A percentile compares a stretch with the other conserved stretches of the same genome.
Conservation (phyloP, 179 eudicot species). For the Heliamphora pulchella region DNA sequence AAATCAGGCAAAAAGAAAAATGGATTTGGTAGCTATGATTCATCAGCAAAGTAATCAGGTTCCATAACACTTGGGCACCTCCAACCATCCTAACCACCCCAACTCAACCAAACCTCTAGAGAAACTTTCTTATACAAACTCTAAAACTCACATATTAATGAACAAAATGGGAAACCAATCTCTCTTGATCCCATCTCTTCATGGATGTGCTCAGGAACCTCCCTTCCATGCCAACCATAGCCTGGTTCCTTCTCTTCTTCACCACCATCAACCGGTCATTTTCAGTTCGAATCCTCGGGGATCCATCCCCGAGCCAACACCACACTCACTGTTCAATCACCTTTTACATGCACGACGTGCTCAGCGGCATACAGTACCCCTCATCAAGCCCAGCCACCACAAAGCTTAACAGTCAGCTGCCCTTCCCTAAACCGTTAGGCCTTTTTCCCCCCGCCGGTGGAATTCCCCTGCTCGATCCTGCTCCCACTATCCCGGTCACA, state of each 20-base stretch:
- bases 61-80: neutral
- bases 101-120: slow-evolving; percentile 14
- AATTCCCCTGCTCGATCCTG: slow-evolving; percentile 11
- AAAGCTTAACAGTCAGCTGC: slow-evolving; percentile 9
- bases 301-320: slow-evolving; percentile 12
- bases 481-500: neutral
- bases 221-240: slow-evolving; percentile 9
- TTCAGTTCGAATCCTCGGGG: slow-evolving; percentile 19
- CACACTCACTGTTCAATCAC: slow-evolving; percentile 13
- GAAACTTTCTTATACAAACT: neutral
- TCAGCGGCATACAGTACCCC: slow-evolving; percentile 3
- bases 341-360: slow-evolving; percentile 24
- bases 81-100: slow-evolving; percentile 3
- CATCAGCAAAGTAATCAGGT: neutral
- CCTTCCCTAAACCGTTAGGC: slow-evolving; percentile 26
- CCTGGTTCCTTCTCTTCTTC: slow-evolving; percentile 17
- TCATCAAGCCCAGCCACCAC: slow-evolving; percentile 9
- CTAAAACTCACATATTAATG: neutral
- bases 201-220: slow-evolving; percentile 14
- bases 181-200: neutral
- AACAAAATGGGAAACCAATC: neutral
- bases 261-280: slow-evolving; percentile 14
- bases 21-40: slow-evolving; percentile 8
- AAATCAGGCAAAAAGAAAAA: neutral
- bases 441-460: slow-evolving; percentile 19